phyloP scores from a whole-genome alignment of 768 basidiomycete genomes.

The Candolleomyces eurysporus region DNA sequence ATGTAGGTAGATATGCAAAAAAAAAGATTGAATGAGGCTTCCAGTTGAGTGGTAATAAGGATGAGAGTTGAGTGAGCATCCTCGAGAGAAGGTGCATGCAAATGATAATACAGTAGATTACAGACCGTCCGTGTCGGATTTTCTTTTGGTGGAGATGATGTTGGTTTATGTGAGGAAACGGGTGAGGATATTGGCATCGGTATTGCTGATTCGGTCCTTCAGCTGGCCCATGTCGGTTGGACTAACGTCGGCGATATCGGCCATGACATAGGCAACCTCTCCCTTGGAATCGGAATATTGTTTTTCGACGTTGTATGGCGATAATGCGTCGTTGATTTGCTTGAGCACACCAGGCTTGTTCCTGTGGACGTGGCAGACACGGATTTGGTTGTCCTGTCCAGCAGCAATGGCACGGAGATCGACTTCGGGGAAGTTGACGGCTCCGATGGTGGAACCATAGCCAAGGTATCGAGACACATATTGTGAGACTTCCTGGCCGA shows the following conservation, averaged over 20 bases:
- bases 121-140: slow-evolving; percentile 32
- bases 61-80: slow-evolving; percentile 35
- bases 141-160: slow-evolving; percentile 14
- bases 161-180: slow-evolving; percentile 63
- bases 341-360: slow-evolving; percentile 95
- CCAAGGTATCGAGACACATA: slow-evolving; percentile 87
- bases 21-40: background rate
- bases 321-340: slow-evolving; percentile 91
- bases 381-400: slow-evolving; percentile 77
- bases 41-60: slow-evolving; percentile 50
- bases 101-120: slow-evolving; percentile 19
- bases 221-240: slow-evolving; percentile 74
- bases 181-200: slow-evolving; percentile 86
- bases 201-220: slow-evolving; percentile 73
- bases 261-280: slow-evolving; percentile 92
- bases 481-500: slow-evolving; percentile 90
- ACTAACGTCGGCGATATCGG: slow-evolving; percentile 92
- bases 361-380: slow-evolving; percentile 93
- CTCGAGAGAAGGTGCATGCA: slow-evolving; percentile 17
- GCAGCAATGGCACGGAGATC: slow-evolving; percentile 89
- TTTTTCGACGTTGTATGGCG: slow-evolving; percentile 97
- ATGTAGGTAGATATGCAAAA: background rate
- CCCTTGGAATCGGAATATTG: slow-evolving; percentile 98
- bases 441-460: slow-evolving; percentile 86
- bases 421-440: slow-evolving; percentile 99